Evolutionary conservation across 257 asterid species (phyloP), one percentile per base, ranked within the genome.

Genomic region (Solanum microdontum): DNA sequence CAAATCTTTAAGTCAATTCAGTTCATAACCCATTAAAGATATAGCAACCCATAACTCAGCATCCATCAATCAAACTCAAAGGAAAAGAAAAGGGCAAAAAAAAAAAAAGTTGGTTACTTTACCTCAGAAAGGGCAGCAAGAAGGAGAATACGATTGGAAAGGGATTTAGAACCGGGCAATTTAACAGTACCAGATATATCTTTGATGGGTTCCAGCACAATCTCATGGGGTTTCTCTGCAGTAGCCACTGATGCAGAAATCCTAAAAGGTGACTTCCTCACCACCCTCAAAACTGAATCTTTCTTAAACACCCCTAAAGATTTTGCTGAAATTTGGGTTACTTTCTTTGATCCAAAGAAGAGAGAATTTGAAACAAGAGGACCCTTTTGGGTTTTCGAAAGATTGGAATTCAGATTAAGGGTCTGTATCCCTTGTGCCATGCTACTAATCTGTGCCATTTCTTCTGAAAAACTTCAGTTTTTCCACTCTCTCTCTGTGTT

Each of bases 121-220:
- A 97, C 99, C 99, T 97, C 96, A 83, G 98, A 92, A 70, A 96
- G 95, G 79, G 99, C 99, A 89, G 99, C 99, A 70, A 97, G 98
- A 82, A 97, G 99, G 60, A 97, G 94, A 93, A 97, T 92, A 51
- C 99, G 94, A 91, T 97, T 97, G 86, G 99, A 97, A 48, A 97
- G 97, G 24, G 99, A 97, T 80, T 97, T 97, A 8, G 99, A 97
- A 66, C 99, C 99, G 39, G 99, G 99, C 91, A 97, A 91, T 93
- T 96, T 97, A 73, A 97, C 99, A 6, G 92, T 92, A 21, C 99
- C 99, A 17, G 99, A 96, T 34, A 97, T 94, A 36, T 97, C 96
- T 88, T 91, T 92, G 87, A 97, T 97, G 51, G 99, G 99, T 79
- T 94, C 95, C 91, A 97, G 91, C 88, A 94, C 96, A 86, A 97